A percentile compares a stretch with the other conserved stretches of the same genome.
These are phyloP conservation scores for Aspergillus cavernicola DNA, from an alignment of 495 filamentous ascomycete genomes.

Conservation along the genomic window DNA sequence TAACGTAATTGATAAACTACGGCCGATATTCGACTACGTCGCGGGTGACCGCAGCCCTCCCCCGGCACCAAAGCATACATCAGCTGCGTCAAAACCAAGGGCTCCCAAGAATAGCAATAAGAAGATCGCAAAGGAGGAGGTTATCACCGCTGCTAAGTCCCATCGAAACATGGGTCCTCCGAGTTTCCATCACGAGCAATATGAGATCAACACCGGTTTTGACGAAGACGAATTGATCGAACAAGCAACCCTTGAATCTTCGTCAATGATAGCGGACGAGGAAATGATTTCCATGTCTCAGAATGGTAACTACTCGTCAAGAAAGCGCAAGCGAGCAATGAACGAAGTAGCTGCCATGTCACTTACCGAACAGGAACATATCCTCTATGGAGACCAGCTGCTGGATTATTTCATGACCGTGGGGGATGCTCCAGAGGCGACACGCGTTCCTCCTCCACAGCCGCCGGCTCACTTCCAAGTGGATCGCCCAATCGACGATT, in stretches of 20 bases:
- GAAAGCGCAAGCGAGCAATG: slow-evolving; percentile 70
- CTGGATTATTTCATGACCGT: slow-evolving; percentile 92
- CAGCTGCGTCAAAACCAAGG: slow-evolving; percentile 63
- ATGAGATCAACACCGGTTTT: slow-evolving; percentile 54
- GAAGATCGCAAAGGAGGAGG: slow-evolving; percentile 33
- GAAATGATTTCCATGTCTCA: slow-evolving; percentile 67
- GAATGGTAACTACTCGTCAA: slow-evolving; percentile 55
- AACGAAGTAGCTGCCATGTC: slow-evolving; percentile 58
- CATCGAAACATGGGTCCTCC: slow-evolving; percentile 42
- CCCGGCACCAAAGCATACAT: slow-evolving; percentile 85
- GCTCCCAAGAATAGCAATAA: slow-evolving; percentile 50
- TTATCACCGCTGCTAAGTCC: slow-evolving; percentile 38
- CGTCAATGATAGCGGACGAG: slow-evolving; percentile 78
- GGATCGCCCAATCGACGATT: slow-evolving; percentile 83
- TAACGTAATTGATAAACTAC: slow-evolving; percentile 74
- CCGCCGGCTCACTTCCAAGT: slow-evolving; percentile 82
- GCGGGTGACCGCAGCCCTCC: slow-evolving; percentile 84
- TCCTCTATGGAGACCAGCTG: slow-evolving; percentile 85
- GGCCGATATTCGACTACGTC: slow-evolving; percentile 83
- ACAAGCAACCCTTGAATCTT: slow-evolving; percentile 72
- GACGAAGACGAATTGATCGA: slow-evolving; percentile 80
- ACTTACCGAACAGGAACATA: slow-evolving; percentile 72
- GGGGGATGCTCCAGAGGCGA: slow-evolving; percentile 60
- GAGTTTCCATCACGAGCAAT: slow-evolving; percentile 51
- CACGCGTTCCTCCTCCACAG: slow-evolving; percentile 59